These are phyloP conservation scores for Lophium mytilinum DNA, from an alignment of 495 filamentous ascomycete genomes.

Conservation along the genomic window DNA sequence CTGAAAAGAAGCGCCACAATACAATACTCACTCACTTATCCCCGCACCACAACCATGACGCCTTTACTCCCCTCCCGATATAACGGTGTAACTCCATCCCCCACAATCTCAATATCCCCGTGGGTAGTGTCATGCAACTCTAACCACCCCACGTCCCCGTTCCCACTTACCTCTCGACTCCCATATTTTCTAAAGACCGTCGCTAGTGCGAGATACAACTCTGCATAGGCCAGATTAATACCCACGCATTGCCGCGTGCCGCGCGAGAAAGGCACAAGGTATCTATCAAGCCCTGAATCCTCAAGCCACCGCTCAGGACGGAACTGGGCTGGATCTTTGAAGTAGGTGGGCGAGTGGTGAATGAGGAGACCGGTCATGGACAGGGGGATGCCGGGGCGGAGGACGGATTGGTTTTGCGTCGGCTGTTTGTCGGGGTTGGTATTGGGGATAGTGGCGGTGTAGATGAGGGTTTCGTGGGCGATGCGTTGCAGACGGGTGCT, in stretches of 20 bases:
- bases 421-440: neutral
- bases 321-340: conserved; percentile 37
- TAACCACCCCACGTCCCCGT: neutral
- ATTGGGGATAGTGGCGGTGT: conserved; percentile 20
- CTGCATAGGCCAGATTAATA: conserved; percentile 33
- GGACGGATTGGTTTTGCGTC: neutral
- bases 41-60: neutral
- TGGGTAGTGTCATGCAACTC: neutral
- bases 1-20: no score
- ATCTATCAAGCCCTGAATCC: conserved; percentile 12
- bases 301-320: conserved; percentile 40
- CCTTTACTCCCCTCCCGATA: neutral
- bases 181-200: neutral
- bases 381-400: conserved; percentile 30
- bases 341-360: conserved; percentile 37
- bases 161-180: neutral
- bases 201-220: conserved; percentile 26
- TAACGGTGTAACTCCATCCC: neutral
- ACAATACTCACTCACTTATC: neutral
- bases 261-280: conserved; percentile 25
- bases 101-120: neutral
- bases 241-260: conserved; percentile 28
- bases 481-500: conserved; percentile 27
- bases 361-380: conserved; percentile 38
- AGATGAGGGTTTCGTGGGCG: conserved; percentile 30